These are phyloP conservation scores for Fonsecaea pugnacius DNA, from an alignment of 2,329 filamentous ascomycete species.

Conservation along the genomic window DNA sequence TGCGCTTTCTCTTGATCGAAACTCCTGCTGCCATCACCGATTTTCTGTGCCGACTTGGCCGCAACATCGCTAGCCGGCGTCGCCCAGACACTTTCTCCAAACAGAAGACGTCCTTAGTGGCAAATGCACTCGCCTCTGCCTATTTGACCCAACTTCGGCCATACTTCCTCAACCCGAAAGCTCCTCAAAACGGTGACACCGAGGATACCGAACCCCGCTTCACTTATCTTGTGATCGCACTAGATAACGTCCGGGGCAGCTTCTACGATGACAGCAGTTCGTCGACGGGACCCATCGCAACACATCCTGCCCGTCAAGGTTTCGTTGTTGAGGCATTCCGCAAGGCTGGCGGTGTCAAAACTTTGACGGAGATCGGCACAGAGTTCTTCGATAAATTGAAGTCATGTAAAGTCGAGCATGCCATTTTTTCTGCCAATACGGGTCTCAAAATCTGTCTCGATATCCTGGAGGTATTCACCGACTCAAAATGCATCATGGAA, in stretches of 20 bases:
- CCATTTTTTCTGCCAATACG: constrained; percentile 58
- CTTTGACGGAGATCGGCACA: constrained; percentile 72
- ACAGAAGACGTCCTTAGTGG: constrained; percentile 65
- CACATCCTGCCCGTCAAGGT: constrained; percentile 52
- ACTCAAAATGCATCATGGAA: constrained; percentile 79
- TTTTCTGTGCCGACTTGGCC: constrained; percentile 84
- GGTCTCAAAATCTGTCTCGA: constrained; percentile 82
- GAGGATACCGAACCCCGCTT: constrained; percentile 66
- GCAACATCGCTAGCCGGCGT: constrained; percentile 75
- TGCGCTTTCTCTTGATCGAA: constrained; percentile 77
- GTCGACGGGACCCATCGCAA: constrained; percentile 19
- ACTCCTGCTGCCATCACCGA: constrained; percentile 79
- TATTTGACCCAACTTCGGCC: constrained; percentile 69
- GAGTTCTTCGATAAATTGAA: constrained; percentile 67
- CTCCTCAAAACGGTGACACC: constrained; percentile 45
- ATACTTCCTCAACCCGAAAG: constrained; percentile 49
- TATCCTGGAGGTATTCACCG: constrained; percentile 65
- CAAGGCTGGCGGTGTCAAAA: constrained; percentile 73
- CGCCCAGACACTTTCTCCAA: constrained; percentile 67
- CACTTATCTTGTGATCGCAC: constrained; percentile 79
- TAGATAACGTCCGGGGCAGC: constrained; percentile 65
- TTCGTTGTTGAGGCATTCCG: constrained; percentile 87
- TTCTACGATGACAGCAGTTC: constrained; percentile 35
- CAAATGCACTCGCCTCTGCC: constrained; percentile 72
- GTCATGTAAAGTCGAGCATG: constrained; percentile 50